Base-by-base conservation (phyloP, 495 filamentous ascomycete species). In the Pseudoneurospora amorphoporcata region DNA sequence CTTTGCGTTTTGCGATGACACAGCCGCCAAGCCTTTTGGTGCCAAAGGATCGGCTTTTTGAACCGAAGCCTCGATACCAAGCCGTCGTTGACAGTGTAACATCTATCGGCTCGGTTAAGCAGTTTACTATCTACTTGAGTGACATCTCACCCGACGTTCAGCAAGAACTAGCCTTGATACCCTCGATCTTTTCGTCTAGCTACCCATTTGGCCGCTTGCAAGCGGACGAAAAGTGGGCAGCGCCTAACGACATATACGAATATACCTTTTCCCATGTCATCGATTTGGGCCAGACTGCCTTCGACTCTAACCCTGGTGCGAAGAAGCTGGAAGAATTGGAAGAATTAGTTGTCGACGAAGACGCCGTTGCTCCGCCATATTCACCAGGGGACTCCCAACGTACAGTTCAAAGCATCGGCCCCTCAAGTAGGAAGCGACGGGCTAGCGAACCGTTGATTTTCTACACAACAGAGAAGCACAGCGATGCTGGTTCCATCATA, bases 41-140 rank as follows among this genome's bases (percentile, higher is more conserved):
- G 8, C 71, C 71, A 0, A 72, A 72, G 23, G 32, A 72, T 6
- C 71, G 71, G 37, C 39, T 16, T 14, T 17, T 72, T 35, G 71
- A 69, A 14, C 65, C 71, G 47, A 72, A 72, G 40, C 61, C 10
- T 10, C 71, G 65, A 45, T 72, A 68, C 7, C 61, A 72, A 53
- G 17, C 61, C 38, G 17, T 72, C 3, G 2, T 69, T 10, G 61
- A 69, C 35, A 39, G 32, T 38, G 69, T 72, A 37, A 39, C 38
- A 38, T 68, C 71, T 35, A 8, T 72, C 9, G 40, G 61, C 16
- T 72, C 71, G 23, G 61, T 42, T 4, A 32, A 16, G 38, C 61
- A 47, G 12, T 35, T 72, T 23, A 72, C 65, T 29, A 42, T 72
- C 19, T 39, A 69, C 40, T 19, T 72, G 14, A 29, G 17, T 43